Evolutionary conservation across 345 rosid species (phyloP).

Genomic region (Salix arbutifolia): DNA sequence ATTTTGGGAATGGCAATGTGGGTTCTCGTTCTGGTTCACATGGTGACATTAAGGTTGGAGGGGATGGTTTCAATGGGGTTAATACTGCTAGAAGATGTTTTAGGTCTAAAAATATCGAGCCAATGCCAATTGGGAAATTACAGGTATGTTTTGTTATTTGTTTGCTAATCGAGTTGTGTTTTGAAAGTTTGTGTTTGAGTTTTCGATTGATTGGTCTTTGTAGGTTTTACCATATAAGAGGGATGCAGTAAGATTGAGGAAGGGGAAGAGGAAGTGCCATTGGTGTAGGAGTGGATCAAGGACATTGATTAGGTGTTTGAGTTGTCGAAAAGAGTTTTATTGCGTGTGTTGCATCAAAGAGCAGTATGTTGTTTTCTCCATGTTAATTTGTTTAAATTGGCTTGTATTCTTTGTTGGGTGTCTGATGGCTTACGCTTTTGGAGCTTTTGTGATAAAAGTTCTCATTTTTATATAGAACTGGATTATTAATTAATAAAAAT

Average conservation of each 20-base stretch:
- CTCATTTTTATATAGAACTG: too few relatives aligned
- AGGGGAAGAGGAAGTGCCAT: conserved; percentile 74
- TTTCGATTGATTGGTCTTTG: neutral
- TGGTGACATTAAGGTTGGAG: conserved; percentile 64
- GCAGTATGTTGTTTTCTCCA: conserved; percentile 36
- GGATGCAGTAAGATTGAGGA: conserved; percentile 45
- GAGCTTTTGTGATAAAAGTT: neutral
- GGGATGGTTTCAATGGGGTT: conserved; percentile 32
- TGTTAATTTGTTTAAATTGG: neutral
- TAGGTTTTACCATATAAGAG: conserved; percentile 62
- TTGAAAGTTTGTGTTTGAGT: neutral
- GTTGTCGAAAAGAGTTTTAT: conserved; percentile 61
- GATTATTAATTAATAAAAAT: neutral
- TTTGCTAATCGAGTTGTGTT: neutral
- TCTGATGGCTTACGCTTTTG: neutral
- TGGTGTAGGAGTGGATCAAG: conserved; percentile 63
- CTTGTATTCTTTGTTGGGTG: neutral
- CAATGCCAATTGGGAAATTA: conserved; percentile 56
- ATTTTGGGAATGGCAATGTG: conserved; percentile 32
- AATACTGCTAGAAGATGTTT: conserved; percentile 40
- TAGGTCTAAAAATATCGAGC: conserved; percentile 86
- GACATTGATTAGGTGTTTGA: conserved; percentile 61
- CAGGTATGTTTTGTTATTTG: conserved; percentile 40
- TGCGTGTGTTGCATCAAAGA: conserved; percentile 69
- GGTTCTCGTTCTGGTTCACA: conserved; percentile 45